Evolutionary conservation across 345 rosid genomes (phyloP).

Genomic region (Jatropha curcas): DNA sequence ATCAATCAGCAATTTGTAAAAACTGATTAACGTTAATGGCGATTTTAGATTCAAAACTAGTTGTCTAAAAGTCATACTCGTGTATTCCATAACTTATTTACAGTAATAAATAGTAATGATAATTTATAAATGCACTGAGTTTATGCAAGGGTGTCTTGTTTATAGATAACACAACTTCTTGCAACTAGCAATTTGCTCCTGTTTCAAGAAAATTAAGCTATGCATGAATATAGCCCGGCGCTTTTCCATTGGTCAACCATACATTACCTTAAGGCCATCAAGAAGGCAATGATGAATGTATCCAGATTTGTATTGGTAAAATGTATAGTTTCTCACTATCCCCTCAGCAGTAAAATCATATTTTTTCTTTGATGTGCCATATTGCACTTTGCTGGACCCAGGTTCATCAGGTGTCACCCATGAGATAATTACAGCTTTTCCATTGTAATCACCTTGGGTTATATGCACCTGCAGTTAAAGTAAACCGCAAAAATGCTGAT

Average conservation of each 20-base stretch:
- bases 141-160: no score
- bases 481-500: slow-evolving; percentile 2
- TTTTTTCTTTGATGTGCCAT: slow-evolving; percentile 48
- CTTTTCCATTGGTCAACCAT: slow-evolving; percentile 9
- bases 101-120: no score
- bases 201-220: slow-evolving; percentile 13
- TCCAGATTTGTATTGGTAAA: slow-evolving; percentile 78
- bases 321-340: slow-evolving; percentile 60
- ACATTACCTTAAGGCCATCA: slow-evolving; percentile 73
- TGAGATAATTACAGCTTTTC: slow-evolving; percentile 80
- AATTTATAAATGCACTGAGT: no score
- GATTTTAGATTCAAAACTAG: slow-evolving; percentile 8
- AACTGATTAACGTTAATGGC: neutral
- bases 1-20: neutral
- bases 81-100: no score
- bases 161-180: neutral
- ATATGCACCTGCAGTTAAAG: slow-evolving; percentile 63
- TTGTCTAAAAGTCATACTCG: neutral
- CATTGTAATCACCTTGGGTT: slow-evolving; percentile 92
- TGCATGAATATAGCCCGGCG: neutral
- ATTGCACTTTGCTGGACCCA: slow-evolving; percentile 57
- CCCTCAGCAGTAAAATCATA: slow-evolving; percentile 66
- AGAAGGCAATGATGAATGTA: slow-evolving; percentile 79
- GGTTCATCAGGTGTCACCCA: slow-evolving; percentile 85
- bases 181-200: neutral